These are phyloP conservation scores for Picea engelmannii DNA, from an alignment of 83 land plant genomes.

Conservation along the genomic window DNA sequence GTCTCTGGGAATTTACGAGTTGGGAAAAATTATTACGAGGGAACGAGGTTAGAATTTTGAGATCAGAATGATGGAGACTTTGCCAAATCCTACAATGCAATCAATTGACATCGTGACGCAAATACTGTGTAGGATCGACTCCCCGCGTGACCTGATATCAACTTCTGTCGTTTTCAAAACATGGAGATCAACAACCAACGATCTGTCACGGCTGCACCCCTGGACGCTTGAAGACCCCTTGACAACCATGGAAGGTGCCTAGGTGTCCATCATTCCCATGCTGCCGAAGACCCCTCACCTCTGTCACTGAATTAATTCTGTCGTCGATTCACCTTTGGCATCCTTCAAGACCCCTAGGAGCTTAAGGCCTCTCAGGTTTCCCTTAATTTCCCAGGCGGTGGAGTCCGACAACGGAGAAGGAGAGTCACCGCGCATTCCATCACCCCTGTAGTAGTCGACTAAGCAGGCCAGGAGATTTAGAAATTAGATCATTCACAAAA, in stretches of 20 bases:
- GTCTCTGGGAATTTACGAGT: too few relatives aligned
- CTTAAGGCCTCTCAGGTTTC: conserved; percentile 11
- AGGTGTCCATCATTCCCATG: conserved; percentile 29
- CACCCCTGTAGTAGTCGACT: too few relatives aligned
- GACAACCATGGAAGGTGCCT: conserved; percentile 11
- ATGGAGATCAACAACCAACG: conserved; percentile 25
- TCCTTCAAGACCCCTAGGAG: conserved; percentile 37
- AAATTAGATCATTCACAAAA: too few relatives aligned
- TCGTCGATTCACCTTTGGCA: conserved; percentile 32
- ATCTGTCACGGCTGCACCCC: conserved; percentile 27
- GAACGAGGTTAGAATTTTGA: too few relatives aligned
- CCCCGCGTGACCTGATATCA: conserved; percentile 15
- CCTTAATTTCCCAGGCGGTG: conserved; percentile 8
- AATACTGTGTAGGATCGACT: conserved; percentile 6
- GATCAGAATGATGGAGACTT: not conserved
- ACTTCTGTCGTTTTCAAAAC: conserved; percentile 23
- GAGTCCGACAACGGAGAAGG: not conserved
- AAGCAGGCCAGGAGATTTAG: too few relatives aligned
- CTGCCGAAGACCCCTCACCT: conserved; percentile 38
- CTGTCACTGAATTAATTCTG: conserved; percentile 33
- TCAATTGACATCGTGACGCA: conserved; percentile 9
- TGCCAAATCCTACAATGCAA: not conserved
- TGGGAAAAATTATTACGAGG: too few relatives aligned
- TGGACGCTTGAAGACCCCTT: conserved; percentile 33
- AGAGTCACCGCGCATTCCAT: conserved; percentile 15